Evolutionary conservation across 2,329 filamentous ascomycete genomes (phyloP).

Genomic region (Emericellopsis atlantica): DNA sequence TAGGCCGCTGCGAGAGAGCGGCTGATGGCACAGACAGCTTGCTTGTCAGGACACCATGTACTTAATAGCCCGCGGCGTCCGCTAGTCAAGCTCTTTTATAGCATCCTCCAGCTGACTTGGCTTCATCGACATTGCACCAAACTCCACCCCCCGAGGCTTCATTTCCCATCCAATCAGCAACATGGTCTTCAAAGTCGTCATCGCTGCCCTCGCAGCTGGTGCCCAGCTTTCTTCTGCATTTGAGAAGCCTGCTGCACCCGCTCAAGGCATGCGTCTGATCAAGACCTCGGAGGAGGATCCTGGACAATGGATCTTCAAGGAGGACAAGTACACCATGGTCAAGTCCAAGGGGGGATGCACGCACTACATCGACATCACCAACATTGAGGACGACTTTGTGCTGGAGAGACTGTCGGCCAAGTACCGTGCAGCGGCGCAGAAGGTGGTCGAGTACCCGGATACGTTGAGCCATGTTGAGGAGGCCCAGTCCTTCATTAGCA

Average conservation of each 20-base stretch:
- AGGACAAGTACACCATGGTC: slow-evolving; percentile 20
- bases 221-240: slow-evolving; percentile 2
- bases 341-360: slow-evolving; percentile 9
- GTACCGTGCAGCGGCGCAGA: slow-evolving; percentile 8
- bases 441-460: slow-evolving; percentile 18
- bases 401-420: slow-evolving; percentile 10
- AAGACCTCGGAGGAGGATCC: slow-evolving; percentile 23
- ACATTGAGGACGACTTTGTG: slow-evolving; percentile 21
- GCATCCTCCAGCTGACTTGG: too few relatives aligned
- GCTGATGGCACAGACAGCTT: too few relatives aligned
- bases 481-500: slow-evolving; percentile 18
- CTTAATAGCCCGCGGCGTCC: too few relatives aligned
- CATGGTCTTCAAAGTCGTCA: slow-evolving; percentile 3
- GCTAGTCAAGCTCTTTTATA: too few relatives aligned
- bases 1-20: background rate
- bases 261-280: slow-evolving; percentile 16
- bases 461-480: slow-evolving; percentile 17
- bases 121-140: too few relatives aligned
- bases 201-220: slow-evolving; percentile 5
- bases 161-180: background rate
- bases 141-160: too few relatives aligned
- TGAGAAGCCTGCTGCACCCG: slow-evolving; percentile 1
- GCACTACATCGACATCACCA: slow-evolving; percentile 25
- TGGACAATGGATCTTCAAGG: slow-evolving; percentile 25
- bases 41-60: too few relatives aligned